Percentiles rank a stretch among this genome's conserved stretches.
These are phyloP conservation scores for Salix udensis DNA, from an alignment of 345 rosid species.

Conservation along the genomic window DNA sequence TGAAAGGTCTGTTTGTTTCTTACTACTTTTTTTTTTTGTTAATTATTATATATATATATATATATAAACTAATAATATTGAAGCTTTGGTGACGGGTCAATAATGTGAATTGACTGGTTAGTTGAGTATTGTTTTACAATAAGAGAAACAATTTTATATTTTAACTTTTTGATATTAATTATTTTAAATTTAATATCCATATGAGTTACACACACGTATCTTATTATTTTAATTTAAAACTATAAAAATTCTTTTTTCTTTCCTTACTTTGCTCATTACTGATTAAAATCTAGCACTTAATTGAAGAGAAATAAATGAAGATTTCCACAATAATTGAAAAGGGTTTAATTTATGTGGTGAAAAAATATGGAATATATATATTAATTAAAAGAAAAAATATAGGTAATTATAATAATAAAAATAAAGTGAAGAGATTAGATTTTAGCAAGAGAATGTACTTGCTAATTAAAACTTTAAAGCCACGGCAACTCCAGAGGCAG, in stretches of 20 bases:
- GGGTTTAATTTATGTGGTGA: too few species aligned
- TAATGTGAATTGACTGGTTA: conserved; percentile 4
- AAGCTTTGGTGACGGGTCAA: conserved; percentile 28
- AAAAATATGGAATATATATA: neutral
- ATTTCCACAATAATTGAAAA: too few species aligned
- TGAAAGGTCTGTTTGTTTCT: neutral
- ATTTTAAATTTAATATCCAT: too few species aligned
- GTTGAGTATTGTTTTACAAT: neutral
- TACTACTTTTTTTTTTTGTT: neutral
- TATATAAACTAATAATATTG: neutral
- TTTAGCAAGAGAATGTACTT: neutral
- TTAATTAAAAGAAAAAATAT: neutral
- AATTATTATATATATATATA: neutral
- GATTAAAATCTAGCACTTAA: too few species aligned
- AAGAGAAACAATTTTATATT: too few species aligned
- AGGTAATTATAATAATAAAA: neutral
- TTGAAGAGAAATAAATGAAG: too few species aligned
- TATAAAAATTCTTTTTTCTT: too few species aligned
- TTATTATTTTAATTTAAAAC: too few species aligned
- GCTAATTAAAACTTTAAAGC: conserved; percentile 36
- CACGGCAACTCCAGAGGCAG: conserved; percentile 24
- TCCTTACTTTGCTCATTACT: too few species aligned
- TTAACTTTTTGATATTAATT: too few species aligned
- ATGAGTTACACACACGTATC: too few species aligned
- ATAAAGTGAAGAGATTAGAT: neutral